Conservation (phyloP, 1,284 basidiomycete genomes). For the Malassezia vespertilionis region DNA sequence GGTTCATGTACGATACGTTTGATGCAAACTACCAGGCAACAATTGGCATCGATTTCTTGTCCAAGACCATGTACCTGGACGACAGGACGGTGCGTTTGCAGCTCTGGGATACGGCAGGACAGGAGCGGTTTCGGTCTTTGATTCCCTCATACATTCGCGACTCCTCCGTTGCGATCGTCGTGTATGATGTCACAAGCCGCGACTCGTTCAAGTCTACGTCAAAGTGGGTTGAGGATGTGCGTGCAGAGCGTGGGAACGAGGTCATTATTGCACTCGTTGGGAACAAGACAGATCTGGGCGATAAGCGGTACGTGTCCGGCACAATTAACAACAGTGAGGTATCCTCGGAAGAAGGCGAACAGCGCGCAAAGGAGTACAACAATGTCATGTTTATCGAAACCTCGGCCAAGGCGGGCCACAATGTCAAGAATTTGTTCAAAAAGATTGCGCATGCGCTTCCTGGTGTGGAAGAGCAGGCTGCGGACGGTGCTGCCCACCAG, state of each 20-base stretch:
- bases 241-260: constrained; percentile 91
- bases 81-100: constrained; percentile 95
- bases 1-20: constrained; percentile 97
- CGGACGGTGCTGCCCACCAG: constrained; percentile 51
- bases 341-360: constrained; percentile 92
- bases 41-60: constrained; percentile 97
- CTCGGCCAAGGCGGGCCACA: constrained; percentile 96
- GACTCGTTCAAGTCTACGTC: constrained; percentile 91
- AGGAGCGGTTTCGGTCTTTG: constrained; percentile 94
- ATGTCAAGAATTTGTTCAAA: constrained; percentile 96
- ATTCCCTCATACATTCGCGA: constrained; percentile 99
- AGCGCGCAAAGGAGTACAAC: constrained; percentile 71
- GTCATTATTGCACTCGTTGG: constrained; percentile 98
- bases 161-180: constrained; percentile 93
- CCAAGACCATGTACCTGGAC: constrained; percentile 99
- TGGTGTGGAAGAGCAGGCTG: constrained; percentile 73
- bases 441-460: constrained; percentile 97
- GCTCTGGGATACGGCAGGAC: constrained; percentile 88
- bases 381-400: constrained; percentile 99
- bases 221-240: constrained; percentile 99
- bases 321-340: constrained; percentile 68
- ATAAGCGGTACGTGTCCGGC: constrained; percentile 31
- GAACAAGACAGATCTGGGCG: constrained; percentile 79
- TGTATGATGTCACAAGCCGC: constrained; percentile 96
- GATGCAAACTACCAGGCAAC: constrained; percentile 99